Conservation (phyloP, 306 rosid species). For the Oxytropis ochrocephala region DNA sequence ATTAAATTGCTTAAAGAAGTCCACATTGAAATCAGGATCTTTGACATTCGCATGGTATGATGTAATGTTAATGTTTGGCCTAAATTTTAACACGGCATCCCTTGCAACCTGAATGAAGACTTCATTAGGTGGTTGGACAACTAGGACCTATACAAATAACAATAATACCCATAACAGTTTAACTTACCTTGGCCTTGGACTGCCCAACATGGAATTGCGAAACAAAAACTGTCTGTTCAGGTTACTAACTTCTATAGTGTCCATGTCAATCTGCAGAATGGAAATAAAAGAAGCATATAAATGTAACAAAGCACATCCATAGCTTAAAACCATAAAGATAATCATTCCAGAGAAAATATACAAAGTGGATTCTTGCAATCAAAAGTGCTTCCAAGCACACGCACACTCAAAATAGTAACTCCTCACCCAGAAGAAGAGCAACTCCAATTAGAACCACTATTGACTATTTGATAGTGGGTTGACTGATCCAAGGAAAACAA, state of each 20-base stretch:
- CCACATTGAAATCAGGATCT: slow-evolving; percentile 77
- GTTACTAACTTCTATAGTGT: slow-evolving; percentile 99
- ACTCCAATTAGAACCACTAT: not conserved
- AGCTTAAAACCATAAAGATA: slow-evolving; percentile 8
- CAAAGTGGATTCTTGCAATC: not conserved
- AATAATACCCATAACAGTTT: not conserved
- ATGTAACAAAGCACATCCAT: not conserved
- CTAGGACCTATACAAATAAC: slow-evolving; percentile 6
- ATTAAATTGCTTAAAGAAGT: slow-evolving; percentile 81
- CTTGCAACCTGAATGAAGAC: slow-evolving; percentile 82
- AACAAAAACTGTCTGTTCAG: slow-evolving; percentile 97
- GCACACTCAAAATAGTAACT: not conserved
- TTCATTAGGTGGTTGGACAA: slow-evolving; percentile 21
- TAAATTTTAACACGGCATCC: slow-evolving; percentile 93
- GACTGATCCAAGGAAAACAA: not conserved
- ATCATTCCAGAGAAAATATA: not conserved
- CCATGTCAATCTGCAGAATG: slow-evolving; percentile 90
- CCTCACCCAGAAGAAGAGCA: not conserved
- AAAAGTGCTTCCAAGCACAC: not conserved
- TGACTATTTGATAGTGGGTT: not conserved
- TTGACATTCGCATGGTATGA: slow-evolving; percentile 95
- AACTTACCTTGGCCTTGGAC: slow-evolving; percentile 88
- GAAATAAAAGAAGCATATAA: slow-evolving; percentile 16
- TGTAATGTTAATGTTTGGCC: slow-evolving; percentile 77
- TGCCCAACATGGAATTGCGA: slow-evolving; percentile 97